These are phyloP conservation scores for Sporobolomyces phaffii DNA, from an alignment of 768 basidiomycete species.

Conservation along the genomic window DNA sequence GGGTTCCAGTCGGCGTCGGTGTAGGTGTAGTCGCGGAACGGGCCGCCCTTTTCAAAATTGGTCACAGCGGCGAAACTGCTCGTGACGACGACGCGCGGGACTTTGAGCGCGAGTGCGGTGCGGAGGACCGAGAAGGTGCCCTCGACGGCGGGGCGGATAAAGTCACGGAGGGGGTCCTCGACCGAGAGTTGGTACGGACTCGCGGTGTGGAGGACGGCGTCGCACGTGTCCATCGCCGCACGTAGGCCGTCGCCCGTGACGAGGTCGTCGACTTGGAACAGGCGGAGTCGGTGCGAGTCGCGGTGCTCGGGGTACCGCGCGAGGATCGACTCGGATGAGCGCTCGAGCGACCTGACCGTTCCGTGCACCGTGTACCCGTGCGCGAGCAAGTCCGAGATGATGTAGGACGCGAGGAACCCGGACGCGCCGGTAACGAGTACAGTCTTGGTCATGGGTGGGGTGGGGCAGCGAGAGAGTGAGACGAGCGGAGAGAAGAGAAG, in stretches of 20 bases:
- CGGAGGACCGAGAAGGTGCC: slow-evolving; percentile 38
- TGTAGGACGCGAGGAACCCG: slow-evolving; percentile 34
- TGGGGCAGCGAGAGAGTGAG: not conserved
- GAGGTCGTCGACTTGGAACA: slow-evolving; percentile 34
- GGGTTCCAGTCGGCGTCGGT: slow-evolving; percentile 41
- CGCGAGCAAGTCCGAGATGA: slow-evolving; percentile 32
- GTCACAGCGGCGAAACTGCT: slow-evolving; percentile 39
- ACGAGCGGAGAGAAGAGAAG: not conserved
- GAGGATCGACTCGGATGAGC: slow-evolving; percentile 8
- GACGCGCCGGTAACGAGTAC: no score
- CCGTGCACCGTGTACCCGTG: slow-evolving; percentile 24
- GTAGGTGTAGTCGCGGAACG: slow-evolving; percentile 41
- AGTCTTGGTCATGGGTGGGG: no score
- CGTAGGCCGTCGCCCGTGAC: slow-evolving; percentile 28
- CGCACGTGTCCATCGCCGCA: slow-evolving; percentile 19
- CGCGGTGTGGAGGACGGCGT: slow-evolving; percentile 31
- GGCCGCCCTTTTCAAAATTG: slow-evolving; percentile 32
- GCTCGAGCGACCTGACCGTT: slow-evolving; percentile 8
- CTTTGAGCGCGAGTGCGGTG: slow-evolving; percentile 34
- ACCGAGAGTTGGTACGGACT: slow-evolving; percentile 23
- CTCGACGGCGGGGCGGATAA: slow-evolving; percentile 40
- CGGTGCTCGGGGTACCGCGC: slow-evolving; percentile 16
- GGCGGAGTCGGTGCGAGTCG: slow-evolving; percentile 5
- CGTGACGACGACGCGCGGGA: slow-evolving; percentile 40
- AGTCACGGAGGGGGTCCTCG: slow-evolving; percentile 31